Conservation (phyloP, 768 basidiomycete genomes). For the Rhizopogon vinicolor region DNA sequence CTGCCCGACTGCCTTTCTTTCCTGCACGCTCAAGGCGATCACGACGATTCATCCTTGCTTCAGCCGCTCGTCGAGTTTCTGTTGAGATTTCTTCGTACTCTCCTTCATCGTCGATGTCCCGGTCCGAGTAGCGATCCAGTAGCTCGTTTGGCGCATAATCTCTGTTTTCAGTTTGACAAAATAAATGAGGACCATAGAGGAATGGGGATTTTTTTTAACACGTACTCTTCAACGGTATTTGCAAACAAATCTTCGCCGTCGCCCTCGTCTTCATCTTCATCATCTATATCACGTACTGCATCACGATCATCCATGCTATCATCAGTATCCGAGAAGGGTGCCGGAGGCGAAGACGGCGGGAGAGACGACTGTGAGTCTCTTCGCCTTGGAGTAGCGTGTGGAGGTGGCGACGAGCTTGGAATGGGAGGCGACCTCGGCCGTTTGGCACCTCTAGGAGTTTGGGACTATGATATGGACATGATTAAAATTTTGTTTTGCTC, state of each 20-base stretch:
- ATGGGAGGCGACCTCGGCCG: constrained; percentile 55
- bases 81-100: constrained; percentile 64
- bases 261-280: constrained; percentile 65
- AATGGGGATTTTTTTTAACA: constrained; percentile 7
- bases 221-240: constrained; percentile 71
- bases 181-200: constrained; percentile 6
- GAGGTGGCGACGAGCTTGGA: constrained; percentile 45
- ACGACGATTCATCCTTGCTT: constrained; percentile 81
- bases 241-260: constrained; percentile 93
- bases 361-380: constrained; percentile 69
- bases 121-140: constrained; percentile 85
- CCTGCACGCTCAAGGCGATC: constrained; percentile 73
- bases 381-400: constrained; percentile 40
- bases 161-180: constrained; percentile 29
- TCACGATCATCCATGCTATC: constrained; percentile 73
- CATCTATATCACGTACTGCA: constrained; percentile 59
- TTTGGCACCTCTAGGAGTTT: constrained; percentile 53
- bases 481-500: background rate
- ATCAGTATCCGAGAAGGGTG: constrained; percentile 83
- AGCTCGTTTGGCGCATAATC: constrained; percentile 84
- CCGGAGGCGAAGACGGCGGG: constrained; percentile 81
- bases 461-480: constrained; percentile 18
- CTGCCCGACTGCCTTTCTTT: constrained; percentile 66
- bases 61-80: constrained; percentile 74
- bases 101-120: constrained; percentile 80